Evolutionary conservation across 352 stramenopile species (phyloP).

Genomic region (Peronospora belbahrii): DNA sequence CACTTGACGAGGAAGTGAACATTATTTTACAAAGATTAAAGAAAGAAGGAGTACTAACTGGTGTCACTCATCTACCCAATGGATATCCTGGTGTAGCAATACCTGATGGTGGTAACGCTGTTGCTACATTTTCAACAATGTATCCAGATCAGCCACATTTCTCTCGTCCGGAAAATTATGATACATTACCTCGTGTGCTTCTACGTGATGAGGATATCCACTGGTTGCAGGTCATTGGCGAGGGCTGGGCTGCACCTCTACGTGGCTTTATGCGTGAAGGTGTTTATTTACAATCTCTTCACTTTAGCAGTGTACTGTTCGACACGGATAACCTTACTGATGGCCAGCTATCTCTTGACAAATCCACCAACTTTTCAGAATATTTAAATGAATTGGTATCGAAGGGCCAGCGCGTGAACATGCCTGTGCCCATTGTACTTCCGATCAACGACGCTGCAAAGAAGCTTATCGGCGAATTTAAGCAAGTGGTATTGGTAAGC

Average conservation of each 20-base stretch:
- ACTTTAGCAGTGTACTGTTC: constrained; percentile 95
- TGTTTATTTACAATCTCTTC: constrained; percentile 93
- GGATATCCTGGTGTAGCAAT: constrained; percentile 73
- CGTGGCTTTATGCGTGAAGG: constrained; percentile 97
- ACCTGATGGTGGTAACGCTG: constrained; percentile 84
- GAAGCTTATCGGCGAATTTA: constrained; percentile 67
- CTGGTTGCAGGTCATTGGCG: constrained; percentile 96
- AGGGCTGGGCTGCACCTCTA: constrained; percentile 94
- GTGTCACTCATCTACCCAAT: constrained; percentile 38
- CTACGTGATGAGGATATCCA: constrained; percentile 97
- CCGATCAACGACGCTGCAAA: constrained; percentile 91
- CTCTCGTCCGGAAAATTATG: constrained; percentile 23
- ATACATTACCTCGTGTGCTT: constrained; percentile 86
- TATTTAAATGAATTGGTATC: constrained; percentile 82
- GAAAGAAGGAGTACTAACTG: constrained; percentile 51
- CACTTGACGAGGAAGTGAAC: constrained; percentile 83
- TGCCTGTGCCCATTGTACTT: constrained; percentile 97
- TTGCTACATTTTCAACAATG: constrained; percentile 44
- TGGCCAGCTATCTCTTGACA: constrained; percentile 69
- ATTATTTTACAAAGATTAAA: constrained; percentile 56
- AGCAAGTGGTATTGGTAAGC: constrained; percentile 89
- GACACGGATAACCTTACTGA: constrained; percentile 94
- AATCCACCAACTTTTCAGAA: constrained; percentile 88
- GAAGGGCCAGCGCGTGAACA: constrained; percentile 87
- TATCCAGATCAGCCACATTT: constrained; percentile 43